These are phyloP conservation scores for Entomortierella beljakovae DNA, from an alignment of 192 early-diverging fungal species.

Conservation along the genomic window DNA sequence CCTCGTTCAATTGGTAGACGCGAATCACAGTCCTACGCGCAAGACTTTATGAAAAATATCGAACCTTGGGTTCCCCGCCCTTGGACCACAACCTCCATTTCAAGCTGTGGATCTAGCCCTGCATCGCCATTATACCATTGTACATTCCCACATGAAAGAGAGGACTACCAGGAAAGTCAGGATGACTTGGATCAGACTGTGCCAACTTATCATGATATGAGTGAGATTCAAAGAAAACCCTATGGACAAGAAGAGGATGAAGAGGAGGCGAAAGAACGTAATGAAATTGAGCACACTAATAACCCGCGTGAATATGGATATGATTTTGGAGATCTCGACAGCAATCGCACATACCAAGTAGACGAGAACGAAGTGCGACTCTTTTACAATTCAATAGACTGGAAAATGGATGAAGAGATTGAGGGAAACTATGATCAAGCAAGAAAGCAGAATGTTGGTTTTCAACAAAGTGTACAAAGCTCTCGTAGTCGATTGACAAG, in stretches of 20 bases:
- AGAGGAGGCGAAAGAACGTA: background rate
- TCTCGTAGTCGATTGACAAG: conserved; percentile 1
- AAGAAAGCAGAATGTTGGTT: background rate
- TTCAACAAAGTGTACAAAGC: background rate
- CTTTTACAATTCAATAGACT: conserved; percentile 4
- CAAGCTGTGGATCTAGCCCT: conserved; percentile 8
- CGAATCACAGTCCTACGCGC: conserved; percentile 22
- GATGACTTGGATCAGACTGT: background rate
- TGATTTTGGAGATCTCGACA: background rate
- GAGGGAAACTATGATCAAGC: background rate
- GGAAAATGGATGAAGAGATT: background rate
- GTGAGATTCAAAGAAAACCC: conserved; percentile 16
- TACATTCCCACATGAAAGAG: conserved; percentile 23
- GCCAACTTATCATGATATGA: conserved; percentile 10
- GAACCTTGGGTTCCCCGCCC: conserved; percentile 2
- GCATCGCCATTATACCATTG: background rate
- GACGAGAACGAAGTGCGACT: conserved; percentile 9
- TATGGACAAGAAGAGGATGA: conserved; percentile 31
- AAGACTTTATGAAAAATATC: conserved; percentile 27
- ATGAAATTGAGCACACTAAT: background rate
- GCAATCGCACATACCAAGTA: background rate
- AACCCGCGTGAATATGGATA: background rate
- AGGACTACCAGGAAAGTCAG: background rate
- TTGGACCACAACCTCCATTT: background rate
- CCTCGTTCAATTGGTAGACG: conserved; percentile 3